Conservation (phyloP, 257 asterid species). For the Penstemon newberryi region DNA sequence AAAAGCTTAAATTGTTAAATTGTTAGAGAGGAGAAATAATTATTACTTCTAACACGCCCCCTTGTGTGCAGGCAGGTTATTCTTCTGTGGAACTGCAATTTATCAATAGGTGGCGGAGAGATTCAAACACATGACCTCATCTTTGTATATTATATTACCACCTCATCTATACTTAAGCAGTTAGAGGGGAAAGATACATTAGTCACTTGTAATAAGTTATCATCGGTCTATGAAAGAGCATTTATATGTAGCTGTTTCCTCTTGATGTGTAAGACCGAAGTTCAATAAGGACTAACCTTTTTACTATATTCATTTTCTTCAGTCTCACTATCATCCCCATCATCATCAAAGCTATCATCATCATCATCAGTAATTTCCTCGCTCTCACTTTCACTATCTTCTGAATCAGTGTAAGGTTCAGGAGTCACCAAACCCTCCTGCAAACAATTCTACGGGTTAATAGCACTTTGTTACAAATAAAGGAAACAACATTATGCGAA, state of each 20-base stretch:
- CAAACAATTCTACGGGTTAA: conserved; percentile 23
- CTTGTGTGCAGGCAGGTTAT: no score
- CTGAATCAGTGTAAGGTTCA: conserved; percentile 88
- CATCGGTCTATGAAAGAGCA: neutral
- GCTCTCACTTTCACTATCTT: conserved; percentile 80
- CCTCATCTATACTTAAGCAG: no score
- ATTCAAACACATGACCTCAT: no score
- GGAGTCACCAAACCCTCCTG: conserved; percentile 76
- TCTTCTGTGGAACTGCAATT: no score
- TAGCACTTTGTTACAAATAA: neutral
- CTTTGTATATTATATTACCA: no score
- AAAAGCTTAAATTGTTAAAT: no score
- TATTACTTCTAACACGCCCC: no score
- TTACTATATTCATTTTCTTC: conserved; percentile 41
- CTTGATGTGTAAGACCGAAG: conserved; percentile 17
- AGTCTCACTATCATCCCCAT: conserved; percentile 43
- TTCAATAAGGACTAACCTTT: conserved; percentile 44
- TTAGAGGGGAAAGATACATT: no score
- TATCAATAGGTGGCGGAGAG: no score
- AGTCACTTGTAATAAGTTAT: no score
- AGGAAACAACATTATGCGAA: neutral
- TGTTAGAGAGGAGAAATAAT: no score
- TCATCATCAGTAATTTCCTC: conserved; percentile 89
- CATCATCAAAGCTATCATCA: conserved; percentile 54
- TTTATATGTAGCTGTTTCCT: neutral